Percentiles rank a stretch among this genome's conserved stretches.
These are phyloP conservation scores for Ormosia semicastrata DNA, from an alignment of 306 rosid species.

Conservation along the genomic window DNA sequence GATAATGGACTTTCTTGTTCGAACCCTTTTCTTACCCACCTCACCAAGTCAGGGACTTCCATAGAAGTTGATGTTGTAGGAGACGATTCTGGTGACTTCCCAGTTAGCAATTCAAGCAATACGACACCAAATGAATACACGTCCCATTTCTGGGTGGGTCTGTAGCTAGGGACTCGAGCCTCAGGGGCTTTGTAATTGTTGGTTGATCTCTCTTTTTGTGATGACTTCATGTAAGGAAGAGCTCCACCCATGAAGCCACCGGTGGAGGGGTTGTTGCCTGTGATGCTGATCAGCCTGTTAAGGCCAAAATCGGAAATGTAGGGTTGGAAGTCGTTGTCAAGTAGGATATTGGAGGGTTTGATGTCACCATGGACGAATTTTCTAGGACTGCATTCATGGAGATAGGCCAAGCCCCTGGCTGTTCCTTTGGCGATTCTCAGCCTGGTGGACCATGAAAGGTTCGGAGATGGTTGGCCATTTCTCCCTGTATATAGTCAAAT, in stretches of 20 bases:
- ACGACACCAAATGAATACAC: slow-evolving; percentile 87
- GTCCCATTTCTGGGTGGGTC: slow-evolving; percentile 90
- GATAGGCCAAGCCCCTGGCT: slow-evolving; percentile 85
- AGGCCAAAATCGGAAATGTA: slow-evolving; percentile 88
- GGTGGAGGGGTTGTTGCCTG: slow-evolving; percentile 86
- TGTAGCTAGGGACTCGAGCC: slow-evolving; percentile 60
- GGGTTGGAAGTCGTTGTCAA: slow-evolving; percentile 75
- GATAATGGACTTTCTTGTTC: slow-evolving; percentile 89
- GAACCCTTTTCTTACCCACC: slow-evolving; percentile 88
- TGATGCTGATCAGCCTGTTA: slow-evolving; percentile 68
- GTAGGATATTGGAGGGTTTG: slow-evolving; percentile 90
- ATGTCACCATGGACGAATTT: slow-evolving; percentile 92
- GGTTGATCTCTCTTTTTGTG: slow-evolving; percentile 56
- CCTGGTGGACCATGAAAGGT: slow-evolving; percentile 79
- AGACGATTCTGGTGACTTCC: slow-evolving; percentile 85
- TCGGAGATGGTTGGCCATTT: slow-evolving; percentile 69
- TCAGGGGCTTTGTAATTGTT: slow-evolving; percentile 88
- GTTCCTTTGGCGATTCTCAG: slow-evolving; percentile 77
- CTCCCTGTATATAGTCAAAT: slow-evolving; percentile 47
- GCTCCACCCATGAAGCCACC: slow-evolving; percentile 96
- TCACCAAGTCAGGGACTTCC: slow-evolving; percentile 78
- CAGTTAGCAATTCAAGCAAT: slow-evolving; percentile 81
- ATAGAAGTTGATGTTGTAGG: slow-evolving; percentile 76
- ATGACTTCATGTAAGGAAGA: slow-evolving; percentile 69
- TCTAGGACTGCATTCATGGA: slow-evolving; percentile 95